Evolutionary conservation across 2,329 filamentous ascomycete genomes (phyloP).

Genomic region (Aspergillus fumigatus): DNA sequence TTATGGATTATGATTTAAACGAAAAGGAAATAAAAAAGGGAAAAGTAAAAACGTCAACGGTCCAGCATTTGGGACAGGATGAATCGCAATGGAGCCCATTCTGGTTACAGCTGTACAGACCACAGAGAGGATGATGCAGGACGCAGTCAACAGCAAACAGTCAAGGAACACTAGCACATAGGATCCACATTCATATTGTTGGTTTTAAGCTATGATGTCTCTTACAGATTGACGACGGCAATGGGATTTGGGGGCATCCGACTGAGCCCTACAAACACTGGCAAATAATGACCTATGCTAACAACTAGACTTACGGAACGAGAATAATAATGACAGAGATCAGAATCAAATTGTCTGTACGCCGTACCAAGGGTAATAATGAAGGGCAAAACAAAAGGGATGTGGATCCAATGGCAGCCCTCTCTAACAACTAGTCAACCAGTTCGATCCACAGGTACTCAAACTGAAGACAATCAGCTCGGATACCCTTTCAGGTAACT

Average conservation of each 20-base stretch:
- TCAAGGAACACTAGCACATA: slow-evolving; percentile 23
- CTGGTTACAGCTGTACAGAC: slow-evolving; percentile 35
- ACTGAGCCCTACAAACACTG: slow-evolving; percentile 15
- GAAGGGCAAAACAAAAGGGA: slow-evolving; percentile 13
- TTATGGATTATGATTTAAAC: slow-evolving; percentile 13
- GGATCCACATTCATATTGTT: slow-evolving; percentile 19
- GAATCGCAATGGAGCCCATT: slow-evolving; percentile 21
- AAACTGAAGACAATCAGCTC: background rate
- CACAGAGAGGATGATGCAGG: slow-evolving; percentile 16
- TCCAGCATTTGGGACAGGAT: slow-evolving; percentile 21
- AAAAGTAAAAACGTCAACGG: slow-evolving; percentile 24
- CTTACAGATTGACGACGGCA: slow-evolving; percentile 14
- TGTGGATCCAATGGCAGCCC: slow-evolving; percentile 18
- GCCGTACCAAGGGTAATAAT: slow-evolving; percentile 1
- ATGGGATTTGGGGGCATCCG: slow-evolving; percentile 22
- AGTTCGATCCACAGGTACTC: background rate
- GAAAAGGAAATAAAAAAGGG: slow-evolving; percentile 13
- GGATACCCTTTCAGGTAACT: slow-evolving; percentile 2
- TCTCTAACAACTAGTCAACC: background rate
- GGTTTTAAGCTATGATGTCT: slow-evolving; percentile 15
- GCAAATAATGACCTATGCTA: slow-evolving; percentile 12
- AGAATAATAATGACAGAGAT: slow-evolving; percentile 7
- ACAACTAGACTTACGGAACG: slow-evolving; percentile 9
- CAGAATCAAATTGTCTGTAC: background rate
- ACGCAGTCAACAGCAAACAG: slow-evolving; percentile 34